Base-by-base conservation (phyloP, 169 alveolate species). In the Nephromyces sp. region DNA sequence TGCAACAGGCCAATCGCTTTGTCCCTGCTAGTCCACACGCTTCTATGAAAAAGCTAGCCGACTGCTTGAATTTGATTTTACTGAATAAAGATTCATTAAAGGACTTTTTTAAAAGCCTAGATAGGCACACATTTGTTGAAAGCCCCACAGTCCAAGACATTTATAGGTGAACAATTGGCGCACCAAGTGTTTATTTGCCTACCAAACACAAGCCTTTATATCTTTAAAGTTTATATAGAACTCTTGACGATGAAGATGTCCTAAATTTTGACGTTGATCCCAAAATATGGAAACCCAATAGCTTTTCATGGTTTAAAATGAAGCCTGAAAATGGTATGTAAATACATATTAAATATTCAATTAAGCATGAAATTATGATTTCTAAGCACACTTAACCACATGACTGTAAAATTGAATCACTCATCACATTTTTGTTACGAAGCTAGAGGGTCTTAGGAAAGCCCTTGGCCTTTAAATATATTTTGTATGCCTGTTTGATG, bases 71-170 rank as follows among this genome's bases (percentile, higher is more conserved):
- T 1, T 30, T 27, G 32, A n/a, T 64, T 34, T 22, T 61, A 21
- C 30, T 5, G 25, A 64, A 53, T 25, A 29, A 33, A 29, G 25
- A 66, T 1, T 33, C 29, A 25, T 27, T 66, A 0, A 32, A 34
- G 3, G 2, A 27, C 22, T 52, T 74, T 27, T 53, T 74, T 2
- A 29, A 15, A 29, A 28, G 52, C 31, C 0, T 65, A 22, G 74
- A 53, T 28, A 57, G 5, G 15, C 6, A 33, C n/a, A 15, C 29
- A 1, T 28, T 73, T n/a, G 8, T 22, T 21, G 74, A 73, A 6
- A 73, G 61, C 52, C 69, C 76, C 22, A 34, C 76, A 1, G 51
- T 71, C 35, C 77, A 53, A 33, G 71, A 71, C 61, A 63, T 57
- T 0, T 2, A 71, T 2, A 5, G 66, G 71, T 71, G 32, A 62